These are phyloP conservation scores for Talaromyces albobiverticillius DNA, from an alignment of 2,329 filamentous ascomycete genomes.

Conservation along the genomic window DNA sequence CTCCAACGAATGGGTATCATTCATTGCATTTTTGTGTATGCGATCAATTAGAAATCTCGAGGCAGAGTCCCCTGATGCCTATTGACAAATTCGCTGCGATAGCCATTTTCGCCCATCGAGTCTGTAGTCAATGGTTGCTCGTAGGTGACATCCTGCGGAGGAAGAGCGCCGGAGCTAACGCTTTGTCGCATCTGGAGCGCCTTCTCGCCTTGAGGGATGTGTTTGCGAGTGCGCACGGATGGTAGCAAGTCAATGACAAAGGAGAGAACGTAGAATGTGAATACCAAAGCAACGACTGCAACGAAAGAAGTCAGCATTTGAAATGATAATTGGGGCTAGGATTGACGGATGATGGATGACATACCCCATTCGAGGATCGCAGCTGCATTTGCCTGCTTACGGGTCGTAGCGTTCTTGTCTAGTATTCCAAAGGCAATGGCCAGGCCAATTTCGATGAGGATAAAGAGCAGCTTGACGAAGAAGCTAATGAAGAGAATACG, in stretches of 20 bases:
- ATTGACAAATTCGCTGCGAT: constrained; percentile 16
- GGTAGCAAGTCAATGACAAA: constrained; percentile 87
- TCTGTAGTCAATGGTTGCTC: constrained; percentile 39
- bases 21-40: neutral
- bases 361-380: constrained; percentile 73
- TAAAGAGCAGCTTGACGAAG: constrained; percentile 82
- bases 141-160: constrained; percentile 22
- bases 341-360: constrained; percentile 13
- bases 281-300: constrained; percentile 70
- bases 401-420: constrained; percentile 38
- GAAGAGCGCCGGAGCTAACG: constrained; percentile 5
- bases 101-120: constrained; percentile 31
- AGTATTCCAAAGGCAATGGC: constrained; percentile 62
- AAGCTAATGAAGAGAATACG: constrained; percentile 74
- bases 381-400: constrained; percentile 57
- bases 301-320: neutral
- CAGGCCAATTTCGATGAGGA: constrained; percentile 73
- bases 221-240: constrained; percentile 59
- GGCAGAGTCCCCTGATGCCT: neutral
- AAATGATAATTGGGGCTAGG: neutral
- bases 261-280: constrained; percentile 81
- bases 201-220: constrained; percentile 36
- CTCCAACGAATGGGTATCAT: neutral
- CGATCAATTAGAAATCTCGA: constrained; percentile 2
- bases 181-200: constrained; percentile 23